Evolutionary conservation across 352 stramenopile genomes (phyloP), one percentile per base, ranked within the genome.

Genomic region (Blastocystis sp.): DNA sequence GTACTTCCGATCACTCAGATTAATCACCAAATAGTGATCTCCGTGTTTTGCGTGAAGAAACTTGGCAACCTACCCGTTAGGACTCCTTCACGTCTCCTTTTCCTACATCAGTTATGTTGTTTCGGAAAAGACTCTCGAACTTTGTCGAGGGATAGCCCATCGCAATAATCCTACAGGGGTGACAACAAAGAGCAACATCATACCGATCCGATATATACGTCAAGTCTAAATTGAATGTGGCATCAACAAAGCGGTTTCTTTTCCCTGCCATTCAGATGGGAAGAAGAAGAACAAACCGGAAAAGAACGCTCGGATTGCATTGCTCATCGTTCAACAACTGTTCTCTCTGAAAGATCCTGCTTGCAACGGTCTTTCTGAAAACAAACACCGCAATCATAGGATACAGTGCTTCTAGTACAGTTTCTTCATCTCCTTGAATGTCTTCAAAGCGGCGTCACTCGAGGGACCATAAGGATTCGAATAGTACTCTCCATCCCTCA

Each of bases 21-120:
- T 88, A 17, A 88, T 63, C 0, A 88, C 78, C 40, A 88, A 62
- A 76, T 88, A 88, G 59, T 88, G 78, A 42, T 88, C 48, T 21
- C 60, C 52, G 34, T 88, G 78, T 59, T 78, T 66, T 28, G 24
- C 24, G 45, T 76, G 34, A 2, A 88, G 34, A 40, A 88, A 77
- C 24, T 19, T 9, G n/a, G 78, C 78, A 24, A 88, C 78, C 78
- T 88, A 78, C 38, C 59, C 2, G n/a, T 48, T 76, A 34, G 21
- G 68, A 69, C 7, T 9, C 34, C 38, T 76, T 17, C n/a, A n/a
- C 42, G 17, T 14, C 10, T 19, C 28, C 7, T n/a, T 48, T 63
- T 24, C 61, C 45, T 88, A 88, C 78, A 24, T 88, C 64, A 11
- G 34, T 62, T 21, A 88, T 79, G 2, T 48, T 48, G 43, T 88